phyloP scores from a whole-genome alignment of 2,329 filamentous ascomycete genomes.

The Parascedosporium putredinis region DNA sequence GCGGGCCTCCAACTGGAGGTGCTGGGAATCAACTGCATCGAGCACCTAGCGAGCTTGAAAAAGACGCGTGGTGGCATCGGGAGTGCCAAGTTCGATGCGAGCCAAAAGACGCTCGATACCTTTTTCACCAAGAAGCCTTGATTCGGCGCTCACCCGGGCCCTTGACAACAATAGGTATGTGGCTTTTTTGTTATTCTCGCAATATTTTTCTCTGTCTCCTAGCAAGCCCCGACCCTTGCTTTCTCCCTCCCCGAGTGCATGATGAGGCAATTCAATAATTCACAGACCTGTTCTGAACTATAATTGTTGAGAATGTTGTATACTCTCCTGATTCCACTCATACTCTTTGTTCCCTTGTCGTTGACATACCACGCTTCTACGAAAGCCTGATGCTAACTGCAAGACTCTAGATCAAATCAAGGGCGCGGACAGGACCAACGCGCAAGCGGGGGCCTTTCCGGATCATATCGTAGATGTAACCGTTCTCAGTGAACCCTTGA shows the following conservation, averaged over 20 bases:
- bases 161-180: constrained; percentile 22
- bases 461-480: neutral
- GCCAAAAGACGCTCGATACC: constrained; percentile 63
- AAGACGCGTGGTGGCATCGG: constrained; percentile 77
- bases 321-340: constrained; percentile 57
- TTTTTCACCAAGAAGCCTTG: constrained; percentile 55
- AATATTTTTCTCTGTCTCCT: constrained; percentile 13
- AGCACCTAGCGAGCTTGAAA: constrained; percentile 64
- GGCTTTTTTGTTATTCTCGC: too few relatives aligned
- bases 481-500: neutral
- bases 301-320: constrained; percentile 63
- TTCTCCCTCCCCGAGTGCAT: constrained; percentile 27
- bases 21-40: constrained; percentile 53
- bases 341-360: constrained; percentile 30
- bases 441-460: too few relatives aligned
- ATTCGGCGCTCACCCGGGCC: neutral
- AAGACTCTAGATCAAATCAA: too few relatives aligned
- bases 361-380: too few relatives aligned
- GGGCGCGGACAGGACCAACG: too few relatives aligned
- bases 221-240: constrained; percentile 11
- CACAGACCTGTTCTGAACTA: constrained; percentile 79
- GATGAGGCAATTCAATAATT: constrained; percentile 57
- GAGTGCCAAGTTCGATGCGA: constrained; percentile 62
- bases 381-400: constrained; percentile 4
- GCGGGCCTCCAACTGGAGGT: constrained; percentile 28